Evolutionary conservation across 2,329 filamentous ascomycete species (phyloP).

Genomic region (Microdochium nivale): DNA sequence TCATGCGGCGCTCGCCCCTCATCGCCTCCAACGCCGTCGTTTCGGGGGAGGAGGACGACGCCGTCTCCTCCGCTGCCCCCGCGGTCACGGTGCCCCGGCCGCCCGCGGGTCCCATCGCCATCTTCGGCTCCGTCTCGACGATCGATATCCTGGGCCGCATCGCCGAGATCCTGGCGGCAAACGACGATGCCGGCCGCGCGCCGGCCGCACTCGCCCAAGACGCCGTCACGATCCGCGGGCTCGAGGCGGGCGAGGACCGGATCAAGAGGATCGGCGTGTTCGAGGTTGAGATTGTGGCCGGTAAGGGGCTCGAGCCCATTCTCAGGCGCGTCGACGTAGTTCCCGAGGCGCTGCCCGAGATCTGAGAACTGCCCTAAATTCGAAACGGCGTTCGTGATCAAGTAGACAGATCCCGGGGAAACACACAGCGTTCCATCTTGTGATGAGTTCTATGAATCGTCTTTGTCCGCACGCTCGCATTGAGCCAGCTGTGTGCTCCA

Average conservation of each 20-base stretch:
- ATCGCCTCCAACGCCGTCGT: constrained; percentile 14
- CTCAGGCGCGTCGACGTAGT: constrained; percentile 24
- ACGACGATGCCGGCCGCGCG: constrained; percentile 19
- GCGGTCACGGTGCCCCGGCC: constrained; percentile 6
- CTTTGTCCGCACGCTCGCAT: too few relatives aligned
- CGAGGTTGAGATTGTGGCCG: constrained; percentile 25
- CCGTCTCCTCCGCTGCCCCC: constrained; percentile 4
- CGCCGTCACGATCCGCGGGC: constrained; percentile 22
- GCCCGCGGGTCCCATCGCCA: constrained; percentile 13
- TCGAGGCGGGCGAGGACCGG: constrained; percentile 23
- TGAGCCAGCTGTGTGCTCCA: too few relatives aligned
- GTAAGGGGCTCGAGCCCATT: constrained; percentile 20
- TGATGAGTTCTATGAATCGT: too few relatives aligned
- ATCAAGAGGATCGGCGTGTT: constrained; percentile 31
- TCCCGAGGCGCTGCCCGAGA: constrained; percentile 9
- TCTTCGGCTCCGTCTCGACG: constrained; percentile 34
- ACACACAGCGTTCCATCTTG: too few relatives aligned
- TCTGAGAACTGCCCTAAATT: too few relatives aligned
- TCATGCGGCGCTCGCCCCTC: constrained; percentile 14
- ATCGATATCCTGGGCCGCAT: constrained; percentile 25
- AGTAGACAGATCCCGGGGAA: too few relatives aligned
- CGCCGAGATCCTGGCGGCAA: constrained; percentile 22
- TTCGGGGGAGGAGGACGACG: constrained; percentile 6
- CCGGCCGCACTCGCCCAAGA: constrained; percentile 18
- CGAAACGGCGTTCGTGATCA: too few relatives aligned